Percentiles rank a stretch among this genome's conserved stretches.
Conservation (phyloP, 2,329 filamentous ascomycete species). For the Fusarium bactridioides region DNA sequence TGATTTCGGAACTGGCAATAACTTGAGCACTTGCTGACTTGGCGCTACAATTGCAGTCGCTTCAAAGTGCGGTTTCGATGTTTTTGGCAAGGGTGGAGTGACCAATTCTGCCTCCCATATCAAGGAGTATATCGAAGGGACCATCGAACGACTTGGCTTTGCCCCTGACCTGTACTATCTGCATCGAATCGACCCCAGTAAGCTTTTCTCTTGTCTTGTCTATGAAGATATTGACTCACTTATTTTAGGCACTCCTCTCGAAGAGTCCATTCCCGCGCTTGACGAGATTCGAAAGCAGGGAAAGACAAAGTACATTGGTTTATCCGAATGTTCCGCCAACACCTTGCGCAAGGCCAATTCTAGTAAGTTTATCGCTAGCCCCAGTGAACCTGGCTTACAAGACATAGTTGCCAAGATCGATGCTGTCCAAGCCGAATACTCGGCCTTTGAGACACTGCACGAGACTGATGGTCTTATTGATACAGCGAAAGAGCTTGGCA, state of each 20-base stretch:
- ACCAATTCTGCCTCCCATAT: background rate
- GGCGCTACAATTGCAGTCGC: background rate
- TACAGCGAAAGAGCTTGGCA: background rate
- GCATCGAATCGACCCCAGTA: slow-evolving; percentile 3
- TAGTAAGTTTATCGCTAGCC: fast-evolving
- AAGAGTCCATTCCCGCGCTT: background rate
- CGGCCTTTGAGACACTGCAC: background rate
- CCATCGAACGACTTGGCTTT: slow-evolving; percentile 2
- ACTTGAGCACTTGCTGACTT: background rate
- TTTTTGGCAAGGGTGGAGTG: background rate
- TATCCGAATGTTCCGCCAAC: background rate
- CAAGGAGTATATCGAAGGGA: slow-evolving; percentile 1
- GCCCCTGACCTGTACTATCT: slow-evolving; percentile 2
- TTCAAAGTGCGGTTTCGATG: background rate
- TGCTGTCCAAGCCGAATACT: slow-evolving; percentile 8
- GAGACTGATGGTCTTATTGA: background rate
- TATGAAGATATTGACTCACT: no score
- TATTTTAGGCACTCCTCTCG: background rate
- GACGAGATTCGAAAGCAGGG: background rate
- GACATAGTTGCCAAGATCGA: background rate
- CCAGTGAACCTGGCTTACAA: background rate
- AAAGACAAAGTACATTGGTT: slow-evolving; percentile 3
- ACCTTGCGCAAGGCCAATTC: slow-evolving; percentile 4
- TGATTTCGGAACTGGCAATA: no score
- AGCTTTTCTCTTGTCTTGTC: no score